A percentile compares a stretch with the other conserved stretches of the same genome.
phyloP scores from a whole-genome alignment of 2,329 filamentous ascomycete species.

The Alternaria sp. region DNA sequence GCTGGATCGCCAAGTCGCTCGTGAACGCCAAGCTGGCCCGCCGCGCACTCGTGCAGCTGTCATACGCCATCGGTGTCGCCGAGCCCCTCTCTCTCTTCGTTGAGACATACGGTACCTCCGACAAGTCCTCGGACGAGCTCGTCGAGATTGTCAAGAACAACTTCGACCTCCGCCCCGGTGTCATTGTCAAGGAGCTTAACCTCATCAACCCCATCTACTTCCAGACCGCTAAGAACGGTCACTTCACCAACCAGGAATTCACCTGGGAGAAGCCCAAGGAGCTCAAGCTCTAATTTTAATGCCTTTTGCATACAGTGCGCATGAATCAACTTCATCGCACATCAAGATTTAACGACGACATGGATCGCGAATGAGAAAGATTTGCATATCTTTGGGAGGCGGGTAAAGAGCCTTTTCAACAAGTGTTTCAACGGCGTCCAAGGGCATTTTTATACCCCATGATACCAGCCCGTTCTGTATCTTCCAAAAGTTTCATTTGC shows the following conservation, averaged over 20 bases:
- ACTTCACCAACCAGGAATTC: conserved; percentile 99
- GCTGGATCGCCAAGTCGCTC: conserved; percentile 99
- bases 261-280: conserved; percentile 98
- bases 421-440: conserved; percentile 50
- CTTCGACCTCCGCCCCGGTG: conserved; percentile 97
- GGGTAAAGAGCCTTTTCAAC: conserved; percentile 51
- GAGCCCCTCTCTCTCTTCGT: conserved; percentile 99
- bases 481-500: conserved; percentile 44
- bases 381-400: conserved; percentile 51
- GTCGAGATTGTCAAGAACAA: conserved; percentile 94
- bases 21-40: conserved; percentile 88
- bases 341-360: conserved; percentile 40
- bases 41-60: conserved; percentile 95
- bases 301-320: conserved; percentile 44
- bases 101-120: conserved; percentile 94
- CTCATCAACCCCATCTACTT: conserved; percentile 96
- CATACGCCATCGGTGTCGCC: conserved; percentile 98
- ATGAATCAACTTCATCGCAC: conserved; percentile 53
- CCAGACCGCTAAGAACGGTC: conserved; percentile 98
- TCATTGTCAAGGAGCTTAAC: conserved; percentile 97
- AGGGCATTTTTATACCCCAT: conserved; percentile 43
- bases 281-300: conserved; percentile 79
- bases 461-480: conserved; percentile 39
- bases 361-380: conserved; percentile 26
- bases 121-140: conserved; percentile 88